These are phyloP conservation scores for Geotrichum histeridarum DNA, from an alignment of 1,139 yeast genomes.

Conservation along the genomic window DNA sequence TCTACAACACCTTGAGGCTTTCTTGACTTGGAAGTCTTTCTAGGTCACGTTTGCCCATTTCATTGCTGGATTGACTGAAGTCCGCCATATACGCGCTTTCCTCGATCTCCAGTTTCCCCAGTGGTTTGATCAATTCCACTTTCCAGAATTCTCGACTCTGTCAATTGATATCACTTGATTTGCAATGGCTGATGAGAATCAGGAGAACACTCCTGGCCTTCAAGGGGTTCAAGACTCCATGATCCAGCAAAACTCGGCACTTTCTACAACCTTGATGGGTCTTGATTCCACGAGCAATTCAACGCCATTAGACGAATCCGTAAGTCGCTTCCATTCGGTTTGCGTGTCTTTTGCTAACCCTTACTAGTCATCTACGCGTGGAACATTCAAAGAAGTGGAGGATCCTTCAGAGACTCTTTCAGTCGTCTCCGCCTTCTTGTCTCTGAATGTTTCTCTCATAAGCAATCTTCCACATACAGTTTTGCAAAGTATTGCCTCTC, in stretches of 20 bases:
- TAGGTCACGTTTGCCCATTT: too few species aligned
- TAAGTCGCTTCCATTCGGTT: background rate
- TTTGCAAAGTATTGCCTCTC: constrained; percentile 40
- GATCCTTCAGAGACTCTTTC: constrained; percentile 5
- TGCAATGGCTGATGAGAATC: constrained; percentile 5
- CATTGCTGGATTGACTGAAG: too few species aligned
- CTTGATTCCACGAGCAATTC: background rate
- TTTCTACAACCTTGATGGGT: background rate
- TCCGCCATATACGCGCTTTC: too few species aligned
- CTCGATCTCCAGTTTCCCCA: background rate
- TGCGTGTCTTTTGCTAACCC: background rate
- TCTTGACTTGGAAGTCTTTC: too few species aligned
- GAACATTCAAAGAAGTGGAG: background rate
- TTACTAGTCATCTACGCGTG: background rate
- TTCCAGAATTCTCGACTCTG: background rate
- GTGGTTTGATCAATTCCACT: background rate
- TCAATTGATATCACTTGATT: background rate
- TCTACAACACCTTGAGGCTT: too few species aligned
- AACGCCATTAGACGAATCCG: background rate
- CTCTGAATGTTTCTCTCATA: constrained; percentile 26
- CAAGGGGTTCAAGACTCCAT: background rate
- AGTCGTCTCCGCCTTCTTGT: constrained; percentile 25
- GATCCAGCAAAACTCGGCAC: background rate
- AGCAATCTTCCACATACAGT: constrained; percentile 27
- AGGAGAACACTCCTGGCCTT: background rate